A percentile compares a stretch with the other conserved stretches of the same genome.
phyloP scores from a whole-genome alignment of 2,329 filamentous ascomycete species.

The Alternaria consortialis region DNA sequence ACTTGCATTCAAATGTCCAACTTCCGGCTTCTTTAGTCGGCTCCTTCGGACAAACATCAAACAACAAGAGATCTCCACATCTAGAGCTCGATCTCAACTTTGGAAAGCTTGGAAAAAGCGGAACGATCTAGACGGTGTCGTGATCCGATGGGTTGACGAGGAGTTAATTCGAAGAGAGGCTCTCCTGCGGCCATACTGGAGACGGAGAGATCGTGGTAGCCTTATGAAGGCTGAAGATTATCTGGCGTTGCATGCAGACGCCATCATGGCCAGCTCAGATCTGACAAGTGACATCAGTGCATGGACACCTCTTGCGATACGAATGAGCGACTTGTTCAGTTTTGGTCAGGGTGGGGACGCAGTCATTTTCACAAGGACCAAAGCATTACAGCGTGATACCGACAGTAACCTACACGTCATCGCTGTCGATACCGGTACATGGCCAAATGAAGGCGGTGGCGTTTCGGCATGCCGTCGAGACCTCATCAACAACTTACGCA shows the following conservation, averaged over 20 bases:
- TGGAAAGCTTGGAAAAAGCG: slow-evolving; percentile 55
- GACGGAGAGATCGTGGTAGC: slow-evolving; percentile 49
- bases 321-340: slow-evolving; percentile 61
- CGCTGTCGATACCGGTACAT: slow-evolving; percentile 54
- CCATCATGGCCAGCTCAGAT: slow-evolving; percentile 62
- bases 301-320: slow-evolving; percentile 62
- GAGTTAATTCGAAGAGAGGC: slow-evolving; percentile 49
- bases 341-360: slow-evolving; percentile 64
- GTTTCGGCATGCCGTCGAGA: slow-evolving; percentile 55
- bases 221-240: slow-evolving; percentile 51
- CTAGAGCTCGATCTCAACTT: slow-evolving; percentile 49
- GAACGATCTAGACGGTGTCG: slow-evolving; percentile 49
- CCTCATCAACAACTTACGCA: slow-evolving; percentile 54
- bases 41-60: slow-evolving; percentile 53
- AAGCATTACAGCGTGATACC: slow-evolving; percentile 57
- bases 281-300: slow-evolving; percentile 62
- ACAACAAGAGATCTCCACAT: slow-evolving; percentile 50
- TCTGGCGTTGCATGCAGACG: slow-evolving; percentile 56
- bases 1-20: slow-evolving; percentile 55
- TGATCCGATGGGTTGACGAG: slow-evolving; percentile 54
- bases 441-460: slow-evolving; percentile 55
- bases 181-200: slow-evolving; percentile 51
- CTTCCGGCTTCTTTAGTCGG: slow-evolving; percentile 44
- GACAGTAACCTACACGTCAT: slow-evolving; percentile 52
- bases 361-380: slow-evolving; percentile 60